Percentiles rank a stretch among this genome's conserved stretches.
These are phyloP conservation scores for Pholiota conissans DNA, from an alignment of 768 basidiomycete genomes.

Conservation along the genomic window DNA sequence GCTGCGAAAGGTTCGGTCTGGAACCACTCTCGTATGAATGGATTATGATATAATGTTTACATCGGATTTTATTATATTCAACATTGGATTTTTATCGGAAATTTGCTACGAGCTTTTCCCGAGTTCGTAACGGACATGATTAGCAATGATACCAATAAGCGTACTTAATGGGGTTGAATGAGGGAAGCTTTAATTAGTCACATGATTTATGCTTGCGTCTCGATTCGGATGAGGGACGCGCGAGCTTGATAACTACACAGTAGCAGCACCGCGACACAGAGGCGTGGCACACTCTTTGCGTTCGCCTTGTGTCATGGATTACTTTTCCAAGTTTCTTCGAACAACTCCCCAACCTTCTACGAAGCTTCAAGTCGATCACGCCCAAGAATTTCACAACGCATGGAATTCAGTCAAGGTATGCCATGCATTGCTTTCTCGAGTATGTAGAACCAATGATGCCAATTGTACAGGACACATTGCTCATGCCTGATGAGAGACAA, in stretches of 20 bases:
- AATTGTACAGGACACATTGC: slow-evolving; percentile 79
- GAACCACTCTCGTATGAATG: slow-evolving; percentile 39
- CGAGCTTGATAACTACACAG: neutral
- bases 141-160: no score
- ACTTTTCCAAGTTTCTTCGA: slow-evolving; percentile 81
- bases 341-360: slow-evolving; percentile 39
- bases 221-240: neutral
- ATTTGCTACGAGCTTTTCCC: neutral
- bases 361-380: slow-evolving; percentile 62
- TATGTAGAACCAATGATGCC: neutral
- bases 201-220: neutral
- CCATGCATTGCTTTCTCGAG: no score
- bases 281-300: neutral
- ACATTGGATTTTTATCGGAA: neutral
- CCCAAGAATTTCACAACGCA: slow-evolving; percentile 72
- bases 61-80: neutral
- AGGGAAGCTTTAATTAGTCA: neutral
- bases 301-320: slow-evolving; percentile 55
- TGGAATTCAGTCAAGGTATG: slow-evolving; percentile 74
- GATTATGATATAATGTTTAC: no score
- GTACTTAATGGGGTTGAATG: no score
- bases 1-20: slow-evolving; percentile 37
- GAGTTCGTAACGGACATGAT: no score
- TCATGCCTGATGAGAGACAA: slow-evolving; percentile 88
- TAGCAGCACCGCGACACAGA: neutral